Evolutionary conservation across 2,329 filamentous ascomycete species (phyloP).

Genomic region (Cladosporium cucumerinum): DNA sequence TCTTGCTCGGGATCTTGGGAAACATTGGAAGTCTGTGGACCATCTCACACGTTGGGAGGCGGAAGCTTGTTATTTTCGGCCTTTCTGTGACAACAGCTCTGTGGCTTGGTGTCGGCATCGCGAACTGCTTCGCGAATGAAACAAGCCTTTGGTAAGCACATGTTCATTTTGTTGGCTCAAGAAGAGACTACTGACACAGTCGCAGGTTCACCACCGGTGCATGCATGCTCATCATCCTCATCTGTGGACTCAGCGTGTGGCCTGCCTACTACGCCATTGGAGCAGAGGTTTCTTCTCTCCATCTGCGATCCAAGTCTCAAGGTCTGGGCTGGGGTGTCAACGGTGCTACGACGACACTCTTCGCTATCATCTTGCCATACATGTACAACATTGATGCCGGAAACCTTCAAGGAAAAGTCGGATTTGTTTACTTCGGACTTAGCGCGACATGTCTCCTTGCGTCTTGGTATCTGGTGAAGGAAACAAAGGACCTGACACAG

Average conservation of each 20-base stretch:
- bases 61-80: constrained; percentile 39
- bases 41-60: constrained; percentile 41
- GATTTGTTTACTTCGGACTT: constrained; percentile 41
- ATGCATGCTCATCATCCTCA: constrained; percentile 46
- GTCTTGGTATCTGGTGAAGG: constrained; percentile 49
- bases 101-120: constrained; percentile 49
- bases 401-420: constrained; percentile 41
- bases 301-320: constrained; percentile 44
- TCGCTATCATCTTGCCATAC: constrained; percentile 46
- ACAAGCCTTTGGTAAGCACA: constrained; percentile 41
- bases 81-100: constrained; percentile 36
- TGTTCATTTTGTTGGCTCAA: not conserved
- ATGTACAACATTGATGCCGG: constrained; percentile 50
- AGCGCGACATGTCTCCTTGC: constrained; percentile 36
- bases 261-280: constrained; percentile 43
- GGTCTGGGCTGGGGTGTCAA: constrained; percentile 45
- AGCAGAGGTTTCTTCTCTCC: constrained; percentile 45
- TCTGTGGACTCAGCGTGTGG: constrained; percentile 45
- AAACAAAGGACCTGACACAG: constrained; percentile 49
- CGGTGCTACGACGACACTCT: constrained; percentile 32
- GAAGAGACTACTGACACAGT: not conserved
- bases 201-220: constrained; percentile 41
- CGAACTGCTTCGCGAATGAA: constrained; percentile 42
- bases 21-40: constrained; percentile 45
- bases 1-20: constrained; percentile 45